Percentiles rank a stretch among this genome's conserved stretches.
Evolutionary conservation across 75 land plant genomes (phyloP).

Genomic region (Picea sitchensis): DNA sequence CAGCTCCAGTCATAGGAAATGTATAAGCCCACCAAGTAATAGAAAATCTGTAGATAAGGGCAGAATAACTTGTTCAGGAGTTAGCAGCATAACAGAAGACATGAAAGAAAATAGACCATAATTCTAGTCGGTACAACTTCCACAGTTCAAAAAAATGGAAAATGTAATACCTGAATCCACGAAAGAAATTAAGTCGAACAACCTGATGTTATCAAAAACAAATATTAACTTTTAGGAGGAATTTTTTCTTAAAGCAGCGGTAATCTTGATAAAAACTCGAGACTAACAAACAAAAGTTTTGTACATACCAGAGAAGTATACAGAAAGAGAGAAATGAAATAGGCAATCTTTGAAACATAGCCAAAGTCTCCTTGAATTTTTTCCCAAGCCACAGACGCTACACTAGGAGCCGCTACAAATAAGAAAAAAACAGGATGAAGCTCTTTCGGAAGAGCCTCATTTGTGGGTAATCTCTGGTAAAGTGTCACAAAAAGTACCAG

Average conservation of each 20-base stretch:
- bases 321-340: conserved; percentile 58
- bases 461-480: conserved; percentile 52
- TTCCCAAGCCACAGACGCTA: conserved; percentile 63
- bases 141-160: background rate
- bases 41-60: conserved; percentile 27
- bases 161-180: conserved; percentile 68
- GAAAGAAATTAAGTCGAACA: conserved; percentile 72
- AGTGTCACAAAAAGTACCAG: conserved; percentile 68
- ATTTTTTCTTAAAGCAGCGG: background rate
- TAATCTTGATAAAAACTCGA: background rate
- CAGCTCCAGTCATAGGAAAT: conserved; percentile 46
- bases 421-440: conserved; percentile 67
- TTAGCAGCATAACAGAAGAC: background rate
- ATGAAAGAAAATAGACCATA: background rate
- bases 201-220: conserved; percentile 34
- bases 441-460: conserved; percentile 36
- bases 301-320: conserved; percentile 46
- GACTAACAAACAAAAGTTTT: too few relatives aligned
- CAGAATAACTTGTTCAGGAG: background rate
- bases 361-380: conserved; percentile 42
- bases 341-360: conserved; percentile 36
- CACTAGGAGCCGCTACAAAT: conserved; percentile 62
- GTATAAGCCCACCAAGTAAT: conserved; percentile 54
- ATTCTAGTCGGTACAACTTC: background rate
- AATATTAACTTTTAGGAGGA: background rate